A percentile compares a stretch with the other conserved stretches of the same genome.
phyloP scores from a whole-genome alignment of 179 eudicot genomes.

The Beta corolliflora region DNA sequence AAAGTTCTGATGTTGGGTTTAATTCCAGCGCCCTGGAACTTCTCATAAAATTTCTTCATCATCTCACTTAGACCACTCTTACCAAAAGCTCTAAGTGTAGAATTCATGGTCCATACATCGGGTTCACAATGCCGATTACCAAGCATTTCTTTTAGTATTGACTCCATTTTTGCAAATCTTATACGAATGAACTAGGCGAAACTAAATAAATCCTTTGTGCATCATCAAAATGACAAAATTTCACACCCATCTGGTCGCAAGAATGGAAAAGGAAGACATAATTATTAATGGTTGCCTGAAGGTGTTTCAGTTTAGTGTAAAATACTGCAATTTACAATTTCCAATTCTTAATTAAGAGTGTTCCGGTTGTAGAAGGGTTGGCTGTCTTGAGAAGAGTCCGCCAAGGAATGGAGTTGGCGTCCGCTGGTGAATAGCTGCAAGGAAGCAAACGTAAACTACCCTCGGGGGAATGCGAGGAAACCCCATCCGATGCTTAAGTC shows the following conservation, averaged over 20 bases:
- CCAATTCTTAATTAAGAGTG: too few species aligned
- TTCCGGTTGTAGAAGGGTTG: too few species aligned
- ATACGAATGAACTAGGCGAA: slow-evolving; percentile 33
- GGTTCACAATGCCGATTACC: slow-evolving; percentile 58
- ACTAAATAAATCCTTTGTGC: slow-evolving; percentile 31
- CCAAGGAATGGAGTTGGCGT: too few species aligned
- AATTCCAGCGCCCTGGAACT: slow-evolving; percentile 78
- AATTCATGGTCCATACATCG: slow-evolving; percentile 94
- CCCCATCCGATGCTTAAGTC: too few species aligned
- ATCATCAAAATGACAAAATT: slow-evolving; percentile 29
- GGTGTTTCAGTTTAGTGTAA: too few species aligned
- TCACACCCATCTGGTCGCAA: slow-evolving; percentile 25
- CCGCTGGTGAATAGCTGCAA: too few species aligned
- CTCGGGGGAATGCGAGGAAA: too few species aligned
- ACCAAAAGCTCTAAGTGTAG: slow-evolving; percentile 89
- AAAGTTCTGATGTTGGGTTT: slow-evolving; percentile 80
- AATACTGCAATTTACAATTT: too few species aligned
- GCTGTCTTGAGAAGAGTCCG: too few species aligned
- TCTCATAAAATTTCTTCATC: slow-evolving; percentile 92
- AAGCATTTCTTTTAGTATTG: slow-evolving; percentile 75
- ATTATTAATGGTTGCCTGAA: too few species aligned
- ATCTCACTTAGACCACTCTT: slow-evolving; percentile 79
- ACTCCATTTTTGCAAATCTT: slow-evolving; percentile 77
- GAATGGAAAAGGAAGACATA: slow-evolving; percentile 12
- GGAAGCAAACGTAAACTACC: too few species aligned